A percentile compares a stretch with the other conserved stretches of the same genome.
Evolutionary conservation across 495 filamentous ascomycete species (phyloP).

Genomic region (Aspergillus steynii): DNA sequence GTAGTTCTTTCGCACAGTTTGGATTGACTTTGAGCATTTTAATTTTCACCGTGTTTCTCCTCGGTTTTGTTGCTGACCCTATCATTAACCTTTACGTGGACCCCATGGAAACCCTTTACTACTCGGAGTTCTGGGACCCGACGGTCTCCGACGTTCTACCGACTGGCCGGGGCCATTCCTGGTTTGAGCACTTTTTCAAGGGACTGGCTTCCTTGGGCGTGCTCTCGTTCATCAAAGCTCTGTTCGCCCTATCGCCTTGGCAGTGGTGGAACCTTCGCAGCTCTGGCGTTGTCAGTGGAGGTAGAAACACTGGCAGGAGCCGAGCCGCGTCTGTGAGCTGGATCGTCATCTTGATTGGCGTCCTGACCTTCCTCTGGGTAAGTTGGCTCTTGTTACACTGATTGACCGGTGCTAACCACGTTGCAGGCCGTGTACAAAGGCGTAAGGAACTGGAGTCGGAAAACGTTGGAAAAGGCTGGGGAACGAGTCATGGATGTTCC

Average conservation of each 20-base stretch:
- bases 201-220: slow-evolving; percentile 83
- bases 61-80: slow-evolving; percentile 91
- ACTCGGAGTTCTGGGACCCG: slow-evolving; percentile 37
- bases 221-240: slow-evolving; percentile 78
- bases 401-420: slow-evolving; percentile 27
- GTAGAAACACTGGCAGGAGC: slow-evolving; percentile 67
- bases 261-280: slow-evolving; percentile 71
- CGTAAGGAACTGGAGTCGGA: slow-evolving; percentile 68
- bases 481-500: slow-evolving; percentile 82
- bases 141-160: slow-evolving; percentile 34
- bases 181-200: slow-evolving; percentile 84
- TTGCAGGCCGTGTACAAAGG: slow-evolving; percentile 75
- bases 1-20: slow-evolving; percentile 64
- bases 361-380: slow-evolving; percentile 81
- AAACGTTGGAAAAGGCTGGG: slow-evolving; percentile 70
- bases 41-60: slow-evolving; percentile 66
- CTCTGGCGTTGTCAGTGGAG: slow-evolving; percentile 47
- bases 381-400: slow-evolving; percentile 30
- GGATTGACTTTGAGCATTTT: slow-evolving; percentile 69
- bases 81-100: slow-evolving; percentile 88
- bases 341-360: slow-evolving; percentile 74
- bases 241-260: slow-evolving; percentile 73
- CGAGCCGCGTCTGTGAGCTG: slow-evolving; percentile 73
- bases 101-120: slow-evolving; percentile 56
- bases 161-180: slow-evolving; percentile 53